Evolutionary conservation across 2,329 filamentous ascomycete genomes (phyloP).

Genomic region (Ophiostoma quercus): DNA sequence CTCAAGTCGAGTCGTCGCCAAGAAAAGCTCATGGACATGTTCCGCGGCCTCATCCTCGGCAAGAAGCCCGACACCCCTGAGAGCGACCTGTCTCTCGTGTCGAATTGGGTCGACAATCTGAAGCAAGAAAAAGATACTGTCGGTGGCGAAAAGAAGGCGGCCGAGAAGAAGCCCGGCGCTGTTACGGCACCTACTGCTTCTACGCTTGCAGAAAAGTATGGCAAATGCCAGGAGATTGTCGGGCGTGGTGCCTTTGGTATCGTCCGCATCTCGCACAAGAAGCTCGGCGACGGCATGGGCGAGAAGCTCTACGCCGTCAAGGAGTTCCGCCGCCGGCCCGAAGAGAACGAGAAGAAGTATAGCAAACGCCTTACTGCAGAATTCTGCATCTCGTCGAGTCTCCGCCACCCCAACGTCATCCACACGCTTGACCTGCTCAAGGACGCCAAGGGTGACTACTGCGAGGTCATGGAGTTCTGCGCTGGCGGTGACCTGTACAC

Average conservation of each 20-base stretch:
- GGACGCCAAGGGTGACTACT: constrained; percentile 95
- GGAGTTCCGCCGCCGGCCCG: constrained; percentile 89
- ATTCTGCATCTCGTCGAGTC: constrained; percentile 95
- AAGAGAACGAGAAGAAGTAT: constrained; percentile 95
- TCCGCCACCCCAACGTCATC: constrained; percentile 96
- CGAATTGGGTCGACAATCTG: constrained; percentile 91
- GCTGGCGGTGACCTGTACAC: constrained; percentile 95
- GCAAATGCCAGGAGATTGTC: constrained; percentile 95
- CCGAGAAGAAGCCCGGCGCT: constrained; percentile 23
- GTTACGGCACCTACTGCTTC: constrained; percentile 34
- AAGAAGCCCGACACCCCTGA: constrained; percentile 74
- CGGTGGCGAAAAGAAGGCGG: constrained; percentile 57
- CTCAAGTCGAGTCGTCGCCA: constrained; percentile 86
- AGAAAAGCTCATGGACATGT: constrained; percentile 90
- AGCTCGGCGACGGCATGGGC: constrained; percentile 69
- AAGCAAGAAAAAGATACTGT: constrained; percentile 78
- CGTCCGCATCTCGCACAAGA: constrained; percentile 95
- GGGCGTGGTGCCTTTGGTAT: constrained; percentile 96
- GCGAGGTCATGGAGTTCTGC: constrained; percentile 99
- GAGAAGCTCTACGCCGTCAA: constrained; percentile 97
- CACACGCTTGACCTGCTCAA: constrained; percentile 93
- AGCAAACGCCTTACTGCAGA: constrained; percentile 95
- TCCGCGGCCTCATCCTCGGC: constrained; percentile 71
- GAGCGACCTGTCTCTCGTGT: constrained; percentile 84
- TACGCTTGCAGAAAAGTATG: constrained; percentile 91